Percentiles rank a stretch among this genome's conserved stretches.
Conservation (phyloP, 2,329 filamentous ascomycete species). For the Fusarium sp. region DNA sequence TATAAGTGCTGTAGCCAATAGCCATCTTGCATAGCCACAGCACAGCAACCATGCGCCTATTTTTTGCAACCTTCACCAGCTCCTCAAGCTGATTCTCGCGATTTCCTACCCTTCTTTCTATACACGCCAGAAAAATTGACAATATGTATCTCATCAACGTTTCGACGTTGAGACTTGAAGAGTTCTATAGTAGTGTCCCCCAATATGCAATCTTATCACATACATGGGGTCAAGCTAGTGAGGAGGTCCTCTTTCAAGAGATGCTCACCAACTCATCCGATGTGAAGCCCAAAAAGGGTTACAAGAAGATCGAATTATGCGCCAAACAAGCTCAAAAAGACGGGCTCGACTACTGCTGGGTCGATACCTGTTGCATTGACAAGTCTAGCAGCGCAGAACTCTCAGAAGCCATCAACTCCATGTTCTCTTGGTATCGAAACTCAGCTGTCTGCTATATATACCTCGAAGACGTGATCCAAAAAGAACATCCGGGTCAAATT, state of each 20-base stretch:
- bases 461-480: conserved; percentile 29
- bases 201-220: conserved; percentile 34
- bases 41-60: not conserved
- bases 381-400: conserved; percentile 40
- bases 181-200: conserved; percentile 22
- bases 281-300: conserved; percentile 26
- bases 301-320: conserved; percentile 36
- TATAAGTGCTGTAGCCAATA: not conserved
- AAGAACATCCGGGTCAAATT: not conserved
- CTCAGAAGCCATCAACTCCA: conserved; percentile 44
- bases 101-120: not conserved
- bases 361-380: conserved; percentile 45
- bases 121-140: not conserved
- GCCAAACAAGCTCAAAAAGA: conserved; percentile 25
- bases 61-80: not conserved
- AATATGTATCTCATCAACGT: conserved; percentile 35
- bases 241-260: conserved; percentile 13
- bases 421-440: conserved; percentile 40
- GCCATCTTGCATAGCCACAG: not conserved
- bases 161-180: conserved; percentile 12
- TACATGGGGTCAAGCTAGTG: conserved; percentile 16
- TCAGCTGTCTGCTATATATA: conserved; percentile 40
- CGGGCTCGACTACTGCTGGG: conserved; percentile 38
- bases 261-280: not conserved
- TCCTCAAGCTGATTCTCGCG: not conserved